These are phyloP conservation scores for Agapanthus africanus DNA, from an alignment of 106 monocot species.

Conservation along the genomic window DNA sequence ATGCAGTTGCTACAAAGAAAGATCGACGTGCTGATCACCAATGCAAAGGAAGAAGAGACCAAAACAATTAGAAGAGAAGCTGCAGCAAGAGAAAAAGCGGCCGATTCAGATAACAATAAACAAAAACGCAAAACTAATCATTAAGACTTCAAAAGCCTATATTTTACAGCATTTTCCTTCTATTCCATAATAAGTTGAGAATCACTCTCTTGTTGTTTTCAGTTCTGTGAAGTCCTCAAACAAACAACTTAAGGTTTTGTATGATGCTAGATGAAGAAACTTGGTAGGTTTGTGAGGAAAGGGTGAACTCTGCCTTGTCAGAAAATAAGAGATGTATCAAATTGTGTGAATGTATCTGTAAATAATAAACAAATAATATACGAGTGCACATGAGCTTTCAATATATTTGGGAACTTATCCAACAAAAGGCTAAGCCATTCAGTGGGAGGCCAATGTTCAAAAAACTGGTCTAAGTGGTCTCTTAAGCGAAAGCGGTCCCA, in stretches of 20 bases:
- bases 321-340: too few relatives aligned
- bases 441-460: too few relatives aligned
- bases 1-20: slow-evolving; percentile 31
- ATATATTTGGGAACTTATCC: too few relatives aligned
- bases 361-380: too few relatives aligned
- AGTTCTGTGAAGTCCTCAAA: neutral
- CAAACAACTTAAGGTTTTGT: neutral
- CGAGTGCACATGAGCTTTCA: too few relatives aligned
- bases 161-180: neutral
- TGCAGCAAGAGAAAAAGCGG: slow-evolving; percentile 24
- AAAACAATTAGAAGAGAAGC: slow-evolving; percentile 29
- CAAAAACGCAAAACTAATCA: slow-evolving; percentile 6
- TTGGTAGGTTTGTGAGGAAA: too few relatives aligned
- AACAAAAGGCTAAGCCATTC: too few relatives aligned
- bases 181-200: neutral
- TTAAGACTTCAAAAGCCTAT: neutral
- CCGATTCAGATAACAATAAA: neutral
- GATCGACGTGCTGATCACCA: slow-evolving; percentile 22
- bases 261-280: neutral
- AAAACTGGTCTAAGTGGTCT: too few relatives aligned
- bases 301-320: too few relatives aligned
- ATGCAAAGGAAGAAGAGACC: slow-evolving; percentile 25
- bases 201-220: neutral
- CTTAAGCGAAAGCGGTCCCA: too few relatives aligned
- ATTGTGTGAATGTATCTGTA: too few relatives aligned